Evolutionary conservation across 257 asterid species (phyloP).

Genomic region (Ajuga chamaepitys): DNA sequence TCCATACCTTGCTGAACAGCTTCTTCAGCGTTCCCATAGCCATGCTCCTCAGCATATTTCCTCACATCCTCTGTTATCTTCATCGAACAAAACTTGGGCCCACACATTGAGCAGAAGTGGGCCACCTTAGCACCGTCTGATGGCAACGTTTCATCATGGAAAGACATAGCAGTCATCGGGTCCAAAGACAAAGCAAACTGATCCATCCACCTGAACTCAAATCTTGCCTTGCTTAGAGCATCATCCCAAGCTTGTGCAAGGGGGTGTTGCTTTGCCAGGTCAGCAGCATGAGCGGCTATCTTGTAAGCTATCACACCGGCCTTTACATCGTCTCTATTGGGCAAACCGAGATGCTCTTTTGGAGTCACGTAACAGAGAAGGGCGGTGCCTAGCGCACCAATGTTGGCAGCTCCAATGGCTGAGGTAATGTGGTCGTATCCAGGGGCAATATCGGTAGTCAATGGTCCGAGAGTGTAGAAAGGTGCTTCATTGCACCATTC

Average conservation of each 20-base stretch:
- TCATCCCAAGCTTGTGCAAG: constrained; percentile 91
- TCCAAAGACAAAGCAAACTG: constrained; percentile 91
- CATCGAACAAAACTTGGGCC: constrained; percentile 96
- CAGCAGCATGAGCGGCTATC: constrained; percentile 96
- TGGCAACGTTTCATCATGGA: constrained; percentile 88
- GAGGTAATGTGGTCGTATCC: constrained; percentile 96
- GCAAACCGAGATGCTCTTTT: constrained; percentile 88
- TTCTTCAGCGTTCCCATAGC: constrained; percentile 88
- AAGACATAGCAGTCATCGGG: constrained; percentile 91
- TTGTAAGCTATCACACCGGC: constrained; percentile 79
- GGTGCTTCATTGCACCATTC: constrained; percentile 98
- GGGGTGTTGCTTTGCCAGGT: constrained; percentile 83
- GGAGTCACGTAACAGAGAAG: constrained; percentile 93
- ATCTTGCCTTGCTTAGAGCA: constrained; percentile 89
- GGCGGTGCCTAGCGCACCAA: constrained; percentile 95
- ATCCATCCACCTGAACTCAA: constrained; percentile 97
- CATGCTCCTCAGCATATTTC: constrained; percentile 88
- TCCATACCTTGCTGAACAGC: constrained; percentile 85
- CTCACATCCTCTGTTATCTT: constrained; percentile 95
- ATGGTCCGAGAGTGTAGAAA: constrained; percentile 87
- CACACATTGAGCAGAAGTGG: constrained; percentile 96
- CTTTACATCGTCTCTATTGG: constrained; percentile 80
- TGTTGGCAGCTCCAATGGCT: constrained; percentile 92
- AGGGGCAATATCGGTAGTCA: constrained; percentile 90
- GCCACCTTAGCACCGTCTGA: constrained; percentile 99